These are phyloP conservation scores for Neurospora sublineolata DNA, from an alignment of 495 filamentous ascomycete species.

Conservation along the genomic window DNA sequence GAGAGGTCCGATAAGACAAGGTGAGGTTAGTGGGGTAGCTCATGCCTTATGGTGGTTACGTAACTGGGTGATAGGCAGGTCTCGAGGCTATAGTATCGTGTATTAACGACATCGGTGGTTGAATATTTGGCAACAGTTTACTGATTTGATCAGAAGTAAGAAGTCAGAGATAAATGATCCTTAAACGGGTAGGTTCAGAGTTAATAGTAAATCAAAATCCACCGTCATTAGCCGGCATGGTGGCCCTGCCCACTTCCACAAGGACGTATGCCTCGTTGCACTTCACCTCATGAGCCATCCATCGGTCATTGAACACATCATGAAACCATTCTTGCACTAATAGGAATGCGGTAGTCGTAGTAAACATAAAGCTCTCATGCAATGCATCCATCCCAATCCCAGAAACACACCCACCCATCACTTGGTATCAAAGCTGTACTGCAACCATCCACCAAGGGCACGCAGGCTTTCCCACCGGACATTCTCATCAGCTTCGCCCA, in stretches of 20 bases:
- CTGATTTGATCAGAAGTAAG: not conserved
- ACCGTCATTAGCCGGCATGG: not conserved
- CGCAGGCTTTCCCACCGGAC: slow-evolving; percentile 92
- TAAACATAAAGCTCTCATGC: not conserved
- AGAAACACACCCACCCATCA: slow-evolving; percentile 9
- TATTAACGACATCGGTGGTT: not conserved
- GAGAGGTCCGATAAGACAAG: not conserved
- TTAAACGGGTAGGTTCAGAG: too few relatives aligned
- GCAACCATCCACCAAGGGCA: slow-evolving; percentile 85
- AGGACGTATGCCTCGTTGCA: not conserved
- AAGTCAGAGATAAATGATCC: too few relatives aligned
- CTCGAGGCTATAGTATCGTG: not conserved
- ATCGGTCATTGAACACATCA: not conserved
- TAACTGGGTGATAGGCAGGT: not conserved
- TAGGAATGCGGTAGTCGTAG: not conserved
- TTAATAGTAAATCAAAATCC: not conserved
- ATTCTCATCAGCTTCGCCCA: slow-evolving; percentile 79
- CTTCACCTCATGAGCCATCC: not conserved
- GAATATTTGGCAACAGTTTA: not conserved
- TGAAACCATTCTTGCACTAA: not conserved
- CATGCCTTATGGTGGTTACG: not conserved
- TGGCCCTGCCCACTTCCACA: not conserved
- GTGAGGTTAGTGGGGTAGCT: not conserved
- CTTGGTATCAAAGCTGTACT: slow-evolving; percentile 69
- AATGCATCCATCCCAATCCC: not conserved